These are phyloP conservation scores for Elsinoe necatrix DNA, from an alignment of 2,329 filamentous ascomycete genomes.

Conservation along the genomic window DNA sequence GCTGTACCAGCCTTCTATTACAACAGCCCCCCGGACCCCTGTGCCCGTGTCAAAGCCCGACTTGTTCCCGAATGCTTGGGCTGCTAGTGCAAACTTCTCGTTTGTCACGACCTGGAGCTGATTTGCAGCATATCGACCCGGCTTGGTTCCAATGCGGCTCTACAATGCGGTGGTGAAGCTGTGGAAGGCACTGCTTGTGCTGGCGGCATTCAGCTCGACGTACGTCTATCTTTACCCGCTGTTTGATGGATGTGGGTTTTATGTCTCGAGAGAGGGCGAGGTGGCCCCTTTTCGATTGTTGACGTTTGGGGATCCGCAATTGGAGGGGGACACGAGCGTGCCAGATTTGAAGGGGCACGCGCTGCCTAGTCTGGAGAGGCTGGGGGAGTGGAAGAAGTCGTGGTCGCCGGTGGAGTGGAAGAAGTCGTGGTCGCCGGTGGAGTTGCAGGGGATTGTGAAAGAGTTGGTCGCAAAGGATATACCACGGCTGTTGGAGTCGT, in stretches of 20 bases:
- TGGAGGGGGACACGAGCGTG: conserved; percentile 85
- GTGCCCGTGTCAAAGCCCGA: too few relatives aligned
- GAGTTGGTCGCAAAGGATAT: conserved; percentile 48
- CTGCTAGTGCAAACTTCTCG: not conserved
- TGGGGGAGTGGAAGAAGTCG: conserved; percentile 8
- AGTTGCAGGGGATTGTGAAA: conserved; percentile 18
- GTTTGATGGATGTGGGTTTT: conserved; percentile 74
- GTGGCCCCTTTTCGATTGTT: conserved; percentile 75
- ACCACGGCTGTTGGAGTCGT: conserved; percentile 55
- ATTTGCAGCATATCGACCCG: too few relatives aligned
- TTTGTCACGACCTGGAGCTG: not conserved
- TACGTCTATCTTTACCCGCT: conserved; percentile 86
- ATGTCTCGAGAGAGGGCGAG: conserved; percentile 31
- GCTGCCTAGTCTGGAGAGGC: conserved; percentile 32
- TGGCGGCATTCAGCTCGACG: conserved; percentile 60
- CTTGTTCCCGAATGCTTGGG: not conserved
- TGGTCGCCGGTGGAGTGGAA: conserved; percentile 11
- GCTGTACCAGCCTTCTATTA: too few relatives aligned
- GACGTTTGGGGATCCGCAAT: conserved; percentile 81
- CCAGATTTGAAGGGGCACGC: conserved; percentile 43
- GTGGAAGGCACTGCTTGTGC: conserved; percentile 48
- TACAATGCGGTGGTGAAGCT: conserved; percentile 39
- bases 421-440: conserved; percentile 10
- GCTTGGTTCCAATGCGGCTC: conserved; percentile 37
- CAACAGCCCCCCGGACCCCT: too few relatives aligned